A percentile compares a stretch with the other conserved stretches of the same genome.
phyloP scores from a whole-genome alignment of 768 basidiomycete species.

The Lanmaoa pseudosensibilis region DNA sequence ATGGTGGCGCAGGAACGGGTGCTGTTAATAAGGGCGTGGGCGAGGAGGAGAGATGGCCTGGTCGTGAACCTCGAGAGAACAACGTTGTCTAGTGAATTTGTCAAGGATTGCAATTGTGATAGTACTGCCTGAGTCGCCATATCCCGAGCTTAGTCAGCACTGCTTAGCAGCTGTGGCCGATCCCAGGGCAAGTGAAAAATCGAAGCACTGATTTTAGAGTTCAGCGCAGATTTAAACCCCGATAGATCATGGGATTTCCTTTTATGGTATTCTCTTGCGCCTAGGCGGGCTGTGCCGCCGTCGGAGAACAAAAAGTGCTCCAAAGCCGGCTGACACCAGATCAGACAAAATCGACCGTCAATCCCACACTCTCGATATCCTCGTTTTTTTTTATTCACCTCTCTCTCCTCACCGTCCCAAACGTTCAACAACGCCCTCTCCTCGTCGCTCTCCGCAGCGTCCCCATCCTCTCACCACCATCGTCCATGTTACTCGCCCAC shows the following conservation, averaged over 20 bases:
- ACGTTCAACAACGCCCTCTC: not conserved
- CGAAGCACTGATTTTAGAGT: constrained; percentile 16
- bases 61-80: constrained; percentile 20
- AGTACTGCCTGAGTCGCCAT: too few species aligned
- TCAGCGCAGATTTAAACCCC: constrained; percentile 31
- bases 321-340: constrained; percentile 32
- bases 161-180: not conserved
- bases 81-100: constrained; percentile 10
- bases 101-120: too few species aligned
- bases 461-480: not conserved
- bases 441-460: constrained; percentile 14
- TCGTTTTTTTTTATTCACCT: constrained; percentile 20
- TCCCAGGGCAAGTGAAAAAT: not conserved
- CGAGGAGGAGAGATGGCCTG: too few species aligned
- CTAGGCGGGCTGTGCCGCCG: constrained; percentile 30
- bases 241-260: constrained; percentile 8
- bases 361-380: constrained; percentile 32
- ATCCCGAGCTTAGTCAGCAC: not conserved
- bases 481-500: constrained; percentile 43
- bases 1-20: not conserved
- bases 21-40: too few species aligned
- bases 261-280: constrained; percentile 25
- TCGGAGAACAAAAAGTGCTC: constrained; percentile 37
- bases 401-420: not conserved
- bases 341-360: constrained; percentile 28